These are phyloP conservation scores for Dothideomycetidae sp. DNA, from an alignment of 2,329 filamentous ascomycete genomes.

Conservation along the genomic window DNA sequence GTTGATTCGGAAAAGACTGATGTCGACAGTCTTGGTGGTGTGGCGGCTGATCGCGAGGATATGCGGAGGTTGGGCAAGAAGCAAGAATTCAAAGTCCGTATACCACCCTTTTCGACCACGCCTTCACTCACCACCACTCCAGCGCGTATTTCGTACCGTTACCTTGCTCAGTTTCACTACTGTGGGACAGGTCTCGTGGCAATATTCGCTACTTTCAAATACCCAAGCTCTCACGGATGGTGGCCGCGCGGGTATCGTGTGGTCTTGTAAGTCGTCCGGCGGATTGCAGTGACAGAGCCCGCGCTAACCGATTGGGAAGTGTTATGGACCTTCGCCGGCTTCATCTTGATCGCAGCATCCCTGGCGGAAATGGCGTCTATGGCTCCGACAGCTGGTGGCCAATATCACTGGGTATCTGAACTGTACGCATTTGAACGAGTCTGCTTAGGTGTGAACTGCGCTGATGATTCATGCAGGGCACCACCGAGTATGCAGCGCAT, in stretches of 20 bases:
- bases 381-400: constrained; percentile 14
- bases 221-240: constrained; percentile 16
- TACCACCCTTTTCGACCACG: too few species aligned
- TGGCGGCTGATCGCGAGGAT: constrained; percentile 24
- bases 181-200: constrained; percentile 39
- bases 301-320: background rate
- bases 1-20: constrained; percentile 4
- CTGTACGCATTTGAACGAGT: too few species aligned
- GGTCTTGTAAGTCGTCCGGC: constrained; percentile 11
- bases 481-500: constrained; percentile 18
- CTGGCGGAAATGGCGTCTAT: constrained; percentile 23
- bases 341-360: constrained; percentile 15
- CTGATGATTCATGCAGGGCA: too few species aligned
- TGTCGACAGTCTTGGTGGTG: constrained; percentile 6
- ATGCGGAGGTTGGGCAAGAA: constrained; percentile 37
- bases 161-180: constrained; percentile 38
- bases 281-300: background rate
- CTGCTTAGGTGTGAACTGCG: too few species aligned
- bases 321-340: constrained; percentile 17
- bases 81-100: constrained; percentile 29
- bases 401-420: constrained; percentile 19
- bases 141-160: constrained; percentile 35
- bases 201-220: constrained; percentile 29
- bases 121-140: too few species aligned
- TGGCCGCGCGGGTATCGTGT: constrained; percentile 18